Percentiles rank a stretch among this genome's conserved stretches.
Evolutionary conservation across 345 rosid species (phyloP).

Genomic region (Pugionium dolabratum): DNA sequence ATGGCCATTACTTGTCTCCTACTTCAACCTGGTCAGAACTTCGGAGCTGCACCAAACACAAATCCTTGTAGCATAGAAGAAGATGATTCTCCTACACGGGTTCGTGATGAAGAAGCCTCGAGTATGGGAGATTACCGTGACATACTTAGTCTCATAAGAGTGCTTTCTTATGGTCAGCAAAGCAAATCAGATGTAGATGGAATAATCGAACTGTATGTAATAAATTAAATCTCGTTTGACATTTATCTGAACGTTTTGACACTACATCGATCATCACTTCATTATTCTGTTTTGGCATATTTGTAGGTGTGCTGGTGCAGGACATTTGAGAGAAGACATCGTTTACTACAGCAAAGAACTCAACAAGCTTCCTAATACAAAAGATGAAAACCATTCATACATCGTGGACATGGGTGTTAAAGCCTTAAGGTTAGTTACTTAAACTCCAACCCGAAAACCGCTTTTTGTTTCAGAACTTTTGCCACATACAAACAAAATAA

Average conservation of each 20-base stretch:
- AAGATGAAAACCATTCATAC: conserved; percentile 66
- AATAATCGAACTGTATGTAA: conserved; percentile 60
- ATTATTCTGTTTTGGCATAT: conserved; percentile 22
- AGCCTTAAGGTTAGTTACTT: conserved; percentile 71
- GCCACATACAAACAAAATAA: neutral
- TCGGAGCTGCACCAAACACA: conserved; percentile 32
- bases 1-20: conserved; percentile 84
- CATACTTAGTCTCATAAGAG: conserved; percentile 93
- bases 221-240: conserved; percentile 1
- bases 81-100: conserved; percentile 43
- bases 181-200: conserved; percentile 89
- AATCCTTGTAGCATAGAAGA: conserved; percentile 39
- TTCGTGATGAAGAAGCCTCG: conserved; percentile 72
- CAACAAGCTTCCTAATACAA: conserved; percentile 46
- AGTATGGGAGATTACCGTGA: conserved; percentile 94
- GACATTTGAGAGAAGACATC: conserved; percentile 83
- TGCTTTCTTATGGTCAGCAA: conserved; percentile 81
- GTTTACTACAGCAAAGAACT: conserved; percentile 68
- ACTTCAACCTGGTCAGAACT: conserved; percentile 60
- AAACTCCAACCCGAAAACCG: neutral
- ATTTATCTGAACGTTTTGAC: neutral
- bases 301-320: conserved; percentile 87
- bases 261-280: conserved; percentile 17
- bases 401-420: conserved; percentile 79
- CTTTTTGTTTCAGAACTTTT: neutral